Evolutionary conservation across 192 early-diverging fungal species (phyloP), one percentile per base, ranked within the genome.

Genomic region (Ambispora gerdemannii): DNA sequence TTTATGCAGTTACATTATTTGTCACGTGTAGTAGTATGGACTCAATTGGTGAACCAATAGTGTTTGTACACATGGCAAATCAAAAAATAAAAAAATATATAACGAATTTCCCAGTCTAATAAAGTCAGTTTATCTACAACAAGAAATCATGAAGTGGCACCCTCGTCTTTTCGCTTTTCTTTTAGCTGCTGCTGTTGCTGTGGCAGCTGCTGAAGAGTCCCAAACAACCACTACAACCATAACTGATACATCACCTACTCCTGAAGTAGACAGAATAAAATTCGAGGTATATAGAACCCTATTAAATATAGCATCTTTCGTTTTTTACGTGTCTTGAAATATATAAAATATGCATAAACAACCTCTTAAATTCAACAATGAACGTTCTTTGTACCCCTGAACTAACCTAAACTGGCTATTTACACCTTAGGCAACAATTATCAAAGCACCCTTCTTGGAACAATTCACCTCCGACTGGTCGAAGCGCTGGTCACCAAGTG

Each of bases 401-500:
- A n/a, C n/a, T n/a, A n/a, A n/a, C n/a, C n/a, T n/a, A n/a, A n/a
- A n/a, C n/a, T n/a, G n/a, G n/a, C 35, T 28, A 24, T 60, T 49
- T 27, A n/a, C 22, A n/a, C 38, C 10, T 38, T 72, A 91, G 90
- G 80, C 83, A 43, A 84, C 89, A 38, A 72, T 71, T 0, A 76
- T 92, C 70, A 77, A 73, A 34, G 91, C 80, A 34, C 84, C 83
- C 0, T 91, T 93, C 75, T 58, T 92, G 32, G 91, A 93, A 73
- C 91, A 93, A 63, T 93, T 93, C 65, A 72, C 80, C 3, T 34
- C 75, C 3, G 80, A 78, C 31, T 87, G 84, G 79, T 71, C 77
- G 22, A 76, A 77, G 33, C 83, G 88, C 25, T 93, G 91, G 91
- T 84, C 82, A 64, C 69, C 83, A 10, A 91, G 89, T 38, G 70